Evolutionary conservation across 1,139 yeast genomes (phyloP).

Genomic region (Yamadazyma membranifaciens): DNA sequence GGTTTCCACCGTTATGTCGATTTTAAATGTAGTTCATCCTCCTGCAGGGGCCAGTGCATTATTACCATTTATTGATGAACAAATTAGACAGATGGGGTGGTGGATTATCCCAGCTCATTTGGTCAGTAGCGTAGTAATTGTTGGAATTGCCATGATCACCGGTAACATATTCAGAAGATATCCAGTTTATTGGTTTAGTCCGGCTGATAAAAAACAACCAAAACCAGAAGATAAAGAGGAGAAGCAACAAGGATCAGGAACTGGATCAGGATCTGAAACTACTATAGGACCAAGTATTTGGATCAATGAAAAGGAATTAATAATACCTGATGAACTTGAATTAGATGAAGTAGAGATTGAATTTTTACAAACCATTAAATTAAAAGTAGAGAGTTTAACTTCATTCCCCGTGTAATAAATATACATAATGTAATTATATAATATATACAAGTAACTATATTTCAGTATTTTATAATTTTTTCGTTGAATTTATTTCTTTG

Average conservation of each 20-base stretch:
- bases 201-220: conserved; percentile 14
- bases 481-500: conserved; percentile 41
- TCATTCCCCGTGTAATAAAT: neutral
- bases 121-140: conserved; percentile 48
- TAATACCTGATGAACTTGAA: conserved; percentile 24
- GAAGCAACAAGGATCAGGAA: conserved; percentile 1
- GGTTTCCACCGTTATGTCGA: conserved; percentile 56
- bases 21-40: conserved; percentile 63
- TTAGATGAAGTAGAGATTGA: conserved; percentile 27
- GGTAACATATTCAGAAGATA: conserved; percentile 56
- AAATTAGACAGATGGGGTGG: conserved; percentile 58
- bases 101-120: conserved; percentile 63
- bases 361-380: conserved; percentile 25
- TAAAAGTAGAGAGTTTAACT: conserved; percentile 11
- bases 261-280: conserved; percentile 5
- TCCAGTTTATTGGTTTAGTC: conserved; percentile 68
- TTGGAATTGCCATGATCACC: conserved; percentile 52
- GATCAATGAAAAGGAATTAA: conserved; percentile 15
- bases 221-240: neutral
- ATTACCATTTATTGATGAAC: conserved; percentile 52
- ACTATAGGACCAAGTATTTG: neutral
- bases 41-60: conserved; percentile 77
- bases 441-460: conserved; percentile 3
- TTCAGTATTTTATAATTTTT: too few relatives aligned
- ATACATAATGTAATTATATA: neutral